Evolutionary conservation across 805 yeast genomes (phyloP).

Genomic region (fission yeast (Schizosaccharomyces pombe)): DNA sequence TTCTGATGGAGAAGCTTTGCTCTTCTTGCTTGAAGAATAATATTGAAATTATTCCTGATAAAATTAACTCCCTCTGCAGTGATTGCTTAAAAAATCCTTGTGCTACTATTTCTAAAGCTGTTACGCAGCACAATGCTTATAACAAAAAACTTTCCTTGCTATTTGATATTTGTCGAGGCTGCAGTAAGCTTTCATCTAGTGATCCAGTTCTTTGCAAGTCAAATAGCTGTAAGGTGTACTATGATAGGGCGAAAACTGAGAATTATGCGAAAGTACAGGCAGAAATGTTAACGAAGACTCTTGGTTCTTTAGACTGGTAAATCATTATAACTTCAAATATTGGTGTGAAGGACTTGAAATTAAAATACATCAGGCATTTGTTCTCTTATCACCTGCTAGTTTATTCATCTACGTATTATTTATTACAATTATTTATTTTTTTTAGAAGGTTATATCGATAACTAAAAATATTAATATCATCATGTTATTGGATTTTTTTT

Average conservation of each 20-base stretch:
- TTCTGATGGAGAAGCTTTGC: not conserved
- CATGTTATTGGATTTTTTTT: too few relatives aligned
- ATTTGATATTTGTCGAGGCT: not conserved
- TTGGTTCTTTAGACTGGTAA: not conserved
- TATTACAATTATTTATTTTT: too few relatives aligned
- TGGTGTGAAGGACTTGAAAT: too few relatives aligned
- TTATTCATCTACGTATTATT: too few relatives aligned
- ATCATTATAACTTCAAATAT: not conserved
- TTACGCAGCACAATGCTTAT: not conserved
- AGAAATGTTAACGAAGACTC: not conserved
- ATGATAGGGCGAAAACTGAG: not conserved
- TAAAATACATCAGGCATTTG: too few relatives aligned
- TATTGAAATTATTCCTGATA: not conserved
- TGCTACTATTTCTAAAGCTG: not conserved
- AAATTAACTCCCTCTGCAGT: not conserved
- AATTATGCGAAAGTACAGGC: not conserved
- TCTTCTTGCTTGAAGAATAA: not conserved
- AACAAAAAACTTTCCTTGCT: not conserved
- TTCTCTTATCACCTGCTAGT: too few relatives aligned
- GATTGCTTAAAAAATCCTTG: not conserved
- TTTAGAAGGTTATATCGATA: too few relatives aligned
- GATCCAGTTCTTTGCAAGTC: not conserved
- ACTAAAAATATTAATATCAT: too few relatives aligned
- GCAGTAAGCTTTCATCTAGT: not conserved
- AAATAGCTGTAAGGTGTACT: not conserved